phyloP scores from a whole-genome alignment of 2,329 filamentous ascomycete genomes.

The Shiraia bambusicola region DNA sequence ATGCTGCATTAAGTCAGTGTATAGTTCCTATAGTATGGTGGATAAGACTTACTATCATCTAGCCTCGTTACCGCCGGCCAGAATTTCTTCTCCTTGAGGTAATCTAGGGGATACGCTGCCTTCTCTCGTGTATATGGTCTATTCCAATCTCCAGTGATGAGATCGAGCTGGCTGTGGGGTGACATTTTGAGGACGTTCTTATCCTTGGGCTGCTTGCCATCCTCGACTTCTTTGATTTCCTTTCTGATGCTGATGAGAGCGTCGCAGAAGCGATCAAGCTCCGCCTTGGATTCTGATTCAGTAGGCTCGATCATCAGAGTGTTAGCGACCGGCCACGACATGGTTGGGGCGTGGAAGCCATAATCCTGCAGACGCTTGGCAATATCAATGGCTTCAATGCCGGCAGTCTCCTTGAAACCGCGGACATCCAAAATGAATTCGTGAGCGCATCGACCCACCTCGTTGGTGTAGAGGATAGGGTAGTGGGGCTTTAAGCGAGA shows the following conservation, averaged over 20 bases:
- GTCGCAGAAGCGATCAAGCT: conserved; percentile 91
- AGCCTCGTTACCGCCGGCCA: conserved; percentile 87
- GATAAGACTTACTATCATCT: conserved; percentile 70
- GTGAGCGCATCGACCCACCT: conserved; percentile 84
- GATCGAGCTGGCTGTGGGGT: conserved; percentile 80
- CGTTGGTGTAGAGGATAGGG: conserved; percentile 90
- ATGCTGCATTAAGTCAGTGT: conserved; percentile 58
- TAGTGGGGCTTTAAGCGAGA: conserved; percentile 84
- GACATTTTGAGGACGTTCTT: conserved; percentile 86
- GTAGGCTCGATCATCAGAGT: conserved; percentile 98
- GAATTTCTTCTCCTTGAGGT: conserved; percentile 92
- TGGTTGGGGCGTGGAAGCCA: conserved; percentile 94
- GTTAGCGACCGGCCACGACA: conserved; percentile 94
- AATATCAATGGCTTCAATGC: conserved; percentile 89
- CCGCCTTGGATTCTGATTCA: conserved; percentile 86
- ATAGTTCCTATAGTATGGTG: neutral
- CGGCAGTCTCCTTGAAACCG: conserved; percentile 77
- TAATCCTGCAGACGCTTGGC: conserved; percentile 97
- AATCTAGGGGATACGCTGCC: conserved; percentile 83
- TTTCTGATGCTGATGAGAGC: conserved; percentile 81
- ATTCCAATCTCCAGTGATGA: conserved; percentile 76
- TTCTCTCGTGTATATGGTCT: conserved; percentile 77
- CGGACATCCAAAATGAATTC: conserved; percentile 95
- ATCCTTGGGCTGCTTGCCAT: conserved; percentile 71
- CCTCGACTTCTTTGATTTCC: conserved; percentile 83